phyloP scores from a whole-genome alignment of 768 basidiomycete genomes.

The Serendipita sp. region DNA sequence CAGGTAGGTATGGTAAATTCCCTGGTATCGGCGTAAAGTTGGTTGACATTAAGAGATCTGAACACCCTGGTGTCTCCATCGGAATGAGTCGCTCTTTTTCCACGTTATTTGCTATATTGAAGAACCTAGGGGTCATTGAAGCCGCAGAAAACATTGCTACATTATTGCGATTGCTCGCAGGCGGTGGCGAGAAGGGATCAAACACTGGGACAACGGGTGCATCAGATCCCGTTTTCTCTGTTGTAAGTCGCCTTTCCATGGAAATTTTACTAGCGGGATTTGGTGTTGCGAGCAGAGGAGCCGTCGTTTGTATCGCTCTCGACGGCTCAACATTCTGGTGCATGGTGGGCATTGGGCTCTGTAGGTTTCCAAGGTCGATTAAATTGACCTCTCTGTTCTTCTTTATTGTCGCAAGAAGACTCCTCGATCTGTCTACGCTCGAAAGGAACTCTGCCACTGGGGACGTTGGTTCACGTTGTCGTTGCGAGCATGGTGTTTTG shows the following conservation, averaged over 20 bases:
- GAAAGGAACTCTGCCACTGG: not conserved
- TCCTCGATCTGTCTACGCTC: not conserved
- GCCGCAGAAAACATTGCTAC: not conserved
- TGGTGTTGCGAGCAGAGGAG: not conserved
- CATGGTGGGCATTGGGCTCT: not conserved
- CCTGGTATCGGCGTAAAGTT: not conserved
- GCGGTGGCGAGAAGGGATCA: not conserved
- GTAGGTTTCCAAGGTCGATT: not conserved
- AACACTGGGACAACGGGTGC: not conserved
- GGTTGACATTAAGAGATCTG: not conserved
- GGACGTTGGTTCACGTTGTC: not conserved
- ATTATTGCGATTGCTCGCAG: not conserved
- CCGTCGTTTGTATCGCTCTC: not conserved
- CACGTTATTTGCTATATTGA: too few relatives aligned
- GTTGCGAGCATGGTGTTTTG: not conserved
- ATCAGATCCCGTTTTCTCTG: not conserved
- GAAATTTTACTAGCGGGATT: not conserved
- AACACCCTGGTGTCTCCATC: not conserved
- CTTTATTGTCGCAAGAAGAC: not conserved
- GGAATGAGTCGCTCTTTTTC: not conserved
- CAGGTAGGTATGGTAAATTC: not conserved
- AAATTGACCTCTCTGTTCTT: not conserved
- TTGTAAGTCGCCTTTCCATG: not conserved
- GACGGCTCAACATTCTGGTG: not conserved
- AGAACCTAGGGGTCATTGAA: not conserved